phyloP scores from a whole-genome alignment of 345 rosid species.

The Populus tremula region DNA sequence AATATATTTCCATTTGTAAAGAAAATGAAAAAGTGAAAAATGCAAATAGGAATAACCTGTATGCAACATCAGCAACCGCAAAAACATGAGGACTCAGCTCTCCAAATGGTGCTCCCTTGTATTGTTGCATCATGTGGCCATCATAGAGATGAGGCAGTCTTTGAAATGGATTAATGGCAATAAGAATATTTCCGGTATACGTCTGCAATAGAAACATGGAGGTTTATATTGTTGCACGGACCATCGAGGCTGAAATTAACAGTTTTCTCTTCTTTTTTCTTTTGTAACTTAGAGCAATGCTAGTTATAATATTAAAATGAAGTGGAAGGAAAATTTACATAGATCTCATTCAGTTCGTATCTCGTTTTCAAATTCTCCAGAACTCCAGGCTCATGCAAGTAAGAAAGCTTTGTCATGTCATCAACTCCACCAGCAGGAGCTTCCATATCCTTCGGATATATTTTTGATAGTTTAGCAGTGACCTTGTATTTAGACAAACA shows the following conservation, averaged over 20 bases:
- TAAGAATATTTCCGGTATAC: constrained; percentile 82
- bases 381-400: constrained; percentile 95
- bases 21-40: background rate
- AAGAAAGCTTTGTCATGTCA: constrained; percentile 96
- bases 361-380: constrained; percentile 67
- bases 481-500: constrained; percentile 37
- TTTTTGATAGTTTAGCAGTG: constrained; percentile 58
- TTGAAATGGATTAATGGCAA: constrained; percentile 91
- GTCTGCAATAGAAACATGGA: constrained; percentile 44
- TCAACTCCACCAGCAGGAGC: constrained; percentile 95
- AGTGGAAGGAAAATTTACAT: constrained; percentile 45
- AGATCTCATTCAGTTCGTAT: constrained; percentile 92
- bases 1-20: constrained; percentile 1
- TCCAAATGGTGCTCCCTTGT: constrained; percentile 90
- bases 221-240: background rate
- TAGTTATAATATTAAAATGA: background rate
- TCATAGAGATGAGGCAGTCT: constrained; percentile 84
- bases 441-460: constrained; percentile 85
- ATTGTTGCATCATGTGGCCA: constrained; percentile 89
- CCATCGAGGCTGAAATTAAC: background rate
- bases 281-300: background rate
- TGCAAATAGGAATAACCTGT: constrained; percentile 44
- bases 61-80: constrained; percentile 90
- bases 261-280: background rate
- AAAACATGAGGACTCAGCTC: constrained; percentile 92